A percentile compares a stretch with the other conserved stretches of the same genome.
Conservation (phyloP, 1,139 yeast genomes). For the Candida sp. region DNA sequence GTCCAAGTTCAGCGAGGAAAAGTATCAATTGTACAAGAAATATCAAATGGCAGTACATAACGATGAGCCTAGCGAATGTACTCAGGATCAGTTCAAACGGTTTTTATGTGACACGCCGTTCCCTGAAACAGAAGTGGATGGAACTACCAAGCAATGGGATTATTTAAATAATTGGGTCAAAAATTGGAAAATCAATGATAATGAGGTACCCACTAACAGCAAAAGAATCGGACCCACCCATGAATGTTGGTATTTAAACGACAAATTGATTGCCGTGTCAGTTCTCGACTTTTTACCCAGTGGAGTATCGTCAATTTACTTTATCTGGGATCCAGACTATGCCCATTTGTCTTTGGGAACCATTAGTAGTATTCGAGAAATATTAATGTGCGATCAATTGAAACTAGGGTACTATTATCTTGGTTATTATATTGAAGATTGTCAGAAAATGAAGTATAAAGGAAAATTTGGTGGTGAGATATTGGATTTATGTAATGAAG, state of each 20-base stretch:
- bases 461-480: constrained; percentile 74
- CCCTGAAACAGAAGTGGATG: constrained; percentile 20
- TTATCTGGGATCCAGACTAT: constrained; percentile 85
- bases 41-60: constrained; percentile 72
- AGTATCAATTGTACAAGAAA: constrained; percentile 60
- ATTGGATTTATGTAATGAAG: constrained; percentile 49
- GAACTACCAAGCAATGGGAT: constrained; percentile 24
- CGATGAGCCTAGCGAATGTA: constrained; percentile 50
- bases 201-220: neutral
- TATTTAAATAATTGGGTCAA: constrained; percentile 28
- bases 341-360: constrained; percentile 74
- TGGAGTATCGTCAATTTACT: constrained; percentile 80
- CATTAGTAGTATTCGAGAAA: constrained; percentile 70
- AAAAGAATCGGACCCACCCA: constrained; percentile 53
- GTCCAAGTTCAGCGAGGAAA: constrained; percentile 53
- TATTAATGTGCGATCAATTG: constrained; percentile 46
- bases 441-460: constrained; percentile 83
- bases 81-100: constrained; percentile 46
- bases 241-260: constrained; percentile 71
- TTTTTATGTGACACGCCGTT: constrained; percentile 77
- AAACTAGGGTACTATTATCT: constrained; percentile 55
- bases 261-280: constrained; percentile 67
- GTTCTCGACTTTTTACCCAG: constrained; percentile 76
- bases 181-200: constrained; percentile 11
- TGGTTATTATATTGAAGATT: constrained; percentile 77